Percentiles rank a stretch among this genome's conserved stretches.
These are phyloP conservation scores for Candida coleopterorum DNA, from an alignment of 805 yeast species.

Conservation along the genomic window DNA sequence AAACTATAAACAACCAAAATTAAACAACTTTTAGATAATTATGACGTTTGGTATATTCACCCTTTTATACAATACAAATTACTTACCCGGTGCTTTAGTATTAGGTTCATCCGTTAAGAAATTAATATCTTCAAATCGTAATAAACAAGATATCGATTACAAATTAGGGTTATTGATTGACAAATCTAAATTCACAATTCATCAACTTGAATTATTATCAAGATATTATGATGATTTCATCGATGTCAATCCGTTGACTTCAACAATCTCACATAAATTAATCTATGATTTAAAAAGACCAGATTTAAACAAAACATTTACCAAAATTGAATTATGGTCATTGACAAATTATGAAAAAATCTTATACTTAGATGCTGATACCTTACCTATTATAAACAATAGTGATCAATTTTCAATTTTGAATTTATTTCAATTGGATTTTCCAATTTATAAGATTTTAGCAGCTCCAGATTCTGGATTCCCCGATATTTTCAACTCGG, in stretches of 20 bases:
- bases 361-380: constrained; percentile 62
- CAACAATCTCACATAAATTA: constrained; percentile 23
- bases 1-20: no score
- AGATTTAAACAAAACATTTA: constrained; percentile 47
- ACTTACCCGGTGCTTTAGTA: constrained; percentile 55
- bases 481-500: constrained; percentile 87
- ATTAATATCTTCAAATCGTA: constrained; percentile 10
- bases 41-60: constrained; percentile 42
- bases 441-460: constrained; percentile 22
- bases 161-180: constrained; percentile 32
- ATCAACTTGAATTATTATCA: constrained; percentile 24
- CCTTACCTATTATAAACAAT: constrained; percentile 40
- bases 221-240: constrained; percentile 26
- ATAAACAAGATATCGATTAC: constrained; percentile 7
- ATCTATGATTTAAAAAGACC: constrained; percentile 41
- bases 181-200: constrained; percentile 17
- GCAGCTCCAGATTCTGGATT: constrained; percentile 86
- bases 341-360: constrained; percentile 41
- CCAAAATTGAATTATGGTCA: constrained; percentile 57
- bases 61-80: constrained; percentile 45
- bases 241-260: constrained; percentile 21
- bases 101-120: constrained; percentile 35
- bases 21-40: no score
- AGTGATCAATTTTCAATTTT: constrained; percentile 16
- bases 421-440: constrained; percentile 25